Conservation (phyloP, 1,139 yeast species). For the Protomyces lactucae-debilis region DNA sequence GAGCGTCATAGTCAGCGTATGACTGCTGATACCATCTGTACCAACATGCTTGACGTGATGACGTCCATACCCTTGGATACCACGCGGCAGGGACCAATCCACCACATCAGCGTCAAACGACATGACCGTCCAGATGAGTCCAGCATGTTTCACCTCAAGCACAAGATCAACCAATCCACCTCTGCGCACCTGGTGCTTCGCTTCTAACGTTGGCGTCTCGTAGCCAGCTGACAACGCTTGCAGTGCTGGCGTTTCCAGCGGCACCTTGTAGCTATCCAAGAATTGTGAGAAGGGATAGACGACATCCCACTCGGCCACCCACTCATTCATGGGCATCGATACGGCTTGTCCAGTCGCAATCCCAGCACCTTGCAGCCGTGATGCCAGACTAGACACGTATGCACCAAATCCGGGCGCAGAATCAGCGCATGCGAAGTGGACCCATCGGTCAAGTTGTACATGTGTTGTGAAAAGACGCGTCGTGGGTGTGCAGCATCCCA, state of each 20-base stretch:
- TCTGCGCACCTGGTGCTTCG: background rate
- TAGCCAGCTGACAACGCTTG: conserved; percentile 14
- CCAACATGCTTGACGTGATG: conserved; percentile 28
- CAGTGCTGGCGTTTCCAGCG: conserved; percentile 11
- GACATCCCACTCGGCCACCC: conserved; percentile 29
- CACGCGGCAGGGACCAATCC: conserved; percentile 22
- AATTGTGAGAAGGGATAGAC: conserved; percentile 29
- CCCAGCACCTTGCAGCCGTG: background rate
- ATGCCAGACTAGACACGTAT: conserved; percentile 8
- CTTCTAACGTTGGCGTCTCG: conserved; percentile 10
- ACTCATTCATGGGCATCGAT: conserved; percentile 19
- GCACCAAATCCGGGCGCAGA: conserved; percentile 25
- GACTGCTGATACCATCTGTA: conserved; percentile 4
- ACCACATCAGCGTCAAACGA: conserved; percentile 26
- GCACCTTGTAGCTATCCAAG: conserved; percentile 23
- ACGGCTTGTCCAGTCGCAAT: conserved; percentile 4
- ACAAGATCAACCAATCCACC: conserved; percentile 1
- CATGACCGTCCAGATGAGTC: conserved; percentile 28
- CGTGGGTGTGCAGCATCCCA: conserved; percentile 29
- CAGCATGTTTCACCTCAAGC: conserved; percentile 17
- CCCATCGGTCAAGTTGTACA: conserved; percentile 26
- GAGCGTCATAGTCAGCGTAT: conserved; percentile 6
- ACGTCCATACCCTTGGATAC: conserved; percentile 6
- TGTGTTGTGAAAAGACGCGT: conserved; percentile 24
- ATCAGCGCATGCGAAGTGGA: conserved; percentile 27